These are phyloP conservation scores for Pholiota molesta DNA, from an alignment of 768 basidiomycete species.

Conservation along the genomic window DNA sequence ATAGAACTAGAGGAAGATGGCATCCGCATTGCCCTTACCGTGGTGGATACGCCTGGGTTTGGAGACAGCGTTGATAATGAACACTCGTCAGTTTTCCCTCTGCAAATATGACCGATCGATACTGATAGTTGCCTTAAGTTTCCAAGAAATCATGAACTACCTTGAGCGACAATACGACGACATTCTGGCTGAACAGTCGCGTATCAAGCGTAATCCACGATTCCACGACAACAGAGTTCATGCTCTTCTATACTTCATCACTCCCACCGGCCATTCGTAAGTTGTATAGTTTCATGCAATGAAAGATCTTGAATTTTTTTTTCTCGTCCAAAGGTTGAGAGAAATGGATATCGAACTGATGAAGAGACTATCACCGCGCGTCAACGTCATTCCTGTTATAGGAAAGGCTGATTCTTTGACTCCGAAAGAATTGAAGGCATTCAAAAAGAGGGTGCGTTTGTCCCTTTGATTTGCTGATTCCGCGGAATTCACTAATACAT, in stretches of 20 bases:
- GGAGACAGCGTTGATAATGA: conserved; percentile 92
- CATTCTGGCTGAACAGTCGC: conserved; percentile 82
- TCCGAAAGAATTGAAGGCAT: conserved; percentile 74
- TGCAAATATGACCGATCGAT: conserved; percentile 8
- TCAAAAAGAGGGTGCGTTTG: conserved; percentile 72
- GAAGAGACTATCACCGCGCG: conserved; percentile 85
- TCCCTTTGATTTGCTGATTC: neutral
- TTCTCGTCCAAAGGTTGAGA: conserved; percentile 51
- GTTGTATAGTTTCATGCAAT: conserved; percentile 29
- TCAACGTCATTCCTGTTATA: conserved; percentile 92
- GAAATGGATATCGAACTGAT: conserved; percentile 96
- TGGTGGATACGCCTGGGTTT: conserved; percentile 93
- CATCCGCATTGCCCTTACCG: conserved; percentile 84
- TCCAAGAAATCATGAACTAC: conserved; percentile 85
- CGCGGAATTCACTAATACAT: neutral
- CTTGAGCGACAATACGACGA: conserved; percentile 94
- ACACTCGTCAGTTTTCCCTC: conserved; percentile 59
- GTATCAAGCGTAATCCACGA: conserved; percentile 92
- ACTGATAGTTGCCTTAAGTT: conserved; percentile 45
- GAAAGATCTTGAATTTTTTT: conserved; percentile 13
- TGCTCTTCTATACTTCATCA: conserved; percentile 87
- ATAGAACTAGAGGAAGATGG: conserved; percentile 91
- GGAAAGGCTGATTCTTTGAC: conserved; percentile 91
- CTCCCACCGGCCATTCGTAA: conserved; percentile 85
- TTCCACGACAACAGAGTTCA: conserved; percentile 92